Percentiles rank a stretch among this genome's conserved stretches.
Conservation (phyloP, 805 yeast genomes). For the Lachancea cidri region DNA sequence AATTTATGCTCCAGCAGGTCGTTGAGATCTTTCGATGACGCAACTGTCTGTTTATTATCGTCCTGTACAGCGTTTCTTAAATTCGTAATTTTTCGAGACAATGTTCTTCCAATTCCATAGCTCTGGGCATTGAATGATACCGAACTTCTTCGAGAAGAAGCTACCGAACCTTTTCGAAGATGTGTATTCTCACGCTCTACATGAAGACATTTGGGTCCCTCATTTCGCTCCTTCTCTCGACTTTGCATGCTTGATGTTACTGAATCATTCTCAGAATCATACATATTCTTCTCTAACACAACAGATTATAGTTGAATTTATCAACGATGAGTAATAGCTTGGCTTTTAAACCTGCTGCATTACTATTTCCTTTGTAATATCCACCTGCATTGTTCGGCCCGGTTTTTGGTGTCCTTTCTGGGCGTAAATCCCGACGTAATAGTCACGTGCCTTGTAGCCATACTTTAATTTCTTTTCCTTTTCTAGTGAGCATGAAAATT, state of each 20-base stretch:
- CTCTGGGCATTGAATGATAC: background rate
- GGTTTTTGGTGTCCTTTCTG: too few relatives aligned
- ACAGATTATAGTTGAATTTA: background rate
- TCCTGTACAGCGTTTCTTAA: slow-evolving; percentile 22
- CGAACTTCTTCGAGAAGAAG: background rate
- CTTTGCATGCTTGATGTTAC: background rate
- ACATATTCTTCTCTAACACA: background rate
- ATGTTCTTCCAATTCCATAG: background rate
- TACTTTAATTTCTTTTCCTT: too few relatives aligned
- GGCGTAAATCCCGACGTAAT: too few relatives aligned
- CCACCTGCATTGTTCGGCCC: too few relatives aligned
- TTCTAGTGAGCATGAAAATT: too few relatives aligned
- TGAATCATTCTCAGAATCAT: background rate
- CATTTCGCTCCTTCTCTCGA: background rate
- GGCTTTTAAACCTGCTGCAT: background rate
- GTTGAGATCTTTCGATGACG: slow-evolving; percentile 13
- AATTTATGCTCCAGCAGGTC: slow-evolving; percentile 20
- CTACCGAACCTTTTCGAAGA: background rate
- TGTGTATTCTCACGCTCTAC: background rate
- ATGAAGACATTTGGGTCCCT: background rate
- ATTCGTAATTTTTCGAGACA: slow-evolving; percentile 13
- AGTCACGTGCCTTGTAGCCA: too few relatives aligned
- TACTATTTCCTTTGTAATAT: too few relatives aligned
- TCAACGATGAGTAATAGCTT: too few relatives aligned
- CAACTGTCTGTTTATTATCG: slow-evolving; percentile 20